These are phyloP conservation scores for Aegilops bicornis DNA, from an alignment of 176 grass and related monocot species.

Conservation along the genomic window DNA sequence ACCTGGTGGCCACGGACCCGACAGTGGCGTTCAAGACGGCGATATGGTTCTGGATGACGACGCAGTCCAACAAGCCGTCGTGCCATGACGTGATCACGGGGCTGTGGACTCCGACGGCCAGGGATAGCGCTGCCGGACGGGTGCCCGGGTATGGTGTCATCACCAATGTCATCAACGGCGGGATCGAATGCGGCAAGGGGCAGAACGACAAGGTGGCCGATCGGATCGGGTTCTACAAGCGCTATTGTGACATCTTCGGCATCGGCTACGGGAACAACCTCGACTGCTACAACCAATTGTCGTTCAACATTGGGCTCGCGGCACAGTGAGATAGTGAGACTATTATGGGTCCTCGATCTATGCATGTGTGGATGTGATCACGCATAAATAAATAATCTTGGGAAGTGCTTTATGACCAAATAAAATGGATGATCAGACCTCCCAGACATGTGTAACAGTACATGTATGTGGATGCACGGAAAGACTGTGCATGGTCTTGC, in stretches of 20 bases:
- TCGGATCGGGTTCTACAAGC: slow-evolving; percentile 50
- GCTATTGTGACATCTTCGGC: slow-evolving; percentile 40
- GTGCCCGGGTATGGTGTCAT: slow-evolving; percentile 7
- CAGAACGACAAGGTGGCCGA: background rate
- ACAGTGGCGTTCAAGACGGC: background rate
- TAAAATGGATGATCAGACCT: too few relatives aligned
- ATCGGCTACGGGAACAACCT: slow-evolving; percentile 39
- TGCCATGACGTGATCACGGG: slow-evolving; percentile 24
- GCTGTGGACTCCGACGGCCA: background rate
- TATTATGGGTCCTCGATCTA: too few relatives aligned
- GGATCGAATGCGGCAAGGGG: slow-evolving; percentile 3
- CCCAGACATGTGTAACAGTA: too few relatives aligned
- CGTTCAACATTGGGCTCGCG: too few relatives aligned
- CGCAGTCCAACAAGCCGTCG: background rate
- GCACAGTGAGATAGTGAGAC: too few relatives aligned
- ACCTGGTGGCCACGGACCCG: background rate
- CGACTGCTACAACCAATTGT: slow-evolving; percentile 31
- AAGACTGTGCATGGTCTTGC: too few relatives aligned
- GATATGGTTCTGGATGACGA: slow-evolving; percentile 32
- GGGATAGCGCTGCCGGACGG: background rate
- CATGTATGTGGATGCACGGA: too few relatives aligned
- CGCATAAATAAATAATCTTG: too few relatives aligned
- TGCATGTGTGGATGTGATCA: too few relatives aligned
- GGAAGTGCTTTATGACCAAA: too few relatives aligned
- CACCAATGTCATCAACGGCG: slow-evolving; percentile 44